A percentile compares a stretch with the other conserved stretches of the same genome.
Evolutionary conservation across 1,139 yeast species (phyloP).

Genomic region (Blastobotrys aristatus): DNA sequence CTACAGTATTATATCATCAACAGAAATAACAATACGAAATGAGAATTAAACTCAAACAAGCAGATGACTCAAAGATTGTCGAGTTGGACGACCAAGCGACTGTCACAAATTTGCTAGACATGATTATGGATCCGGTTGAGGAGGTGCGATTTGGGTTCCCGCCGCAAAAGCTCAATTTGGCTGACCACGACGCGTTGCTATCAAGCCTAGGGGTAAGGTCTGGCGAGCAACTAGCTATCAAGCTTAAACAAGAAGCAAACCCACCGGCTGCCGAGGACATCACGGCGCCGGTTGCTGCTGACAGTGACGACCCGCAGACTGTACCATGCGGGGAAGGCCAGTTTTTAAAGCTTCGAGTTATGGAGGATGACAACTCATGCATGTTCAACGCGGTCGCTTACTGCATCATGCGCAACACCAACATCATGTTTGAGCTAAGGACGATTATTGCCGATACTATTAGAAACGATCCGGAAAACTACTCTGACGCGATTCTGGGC

Average conservation of each 20-base stretch:
- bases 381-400: conserved; percentile 65
- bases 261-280: not conserved
- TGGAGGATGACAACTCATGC: conserved; percentile 79
- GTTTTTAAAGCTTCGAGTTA: conserved; percentile 49
- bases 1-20: not conserved
- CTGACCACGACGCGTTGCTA: conserved; percentile 27
- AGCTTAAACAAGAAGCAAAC: not conserved
- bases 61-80: conserved; percentile 22
- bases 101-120: conserved; percentile 26
- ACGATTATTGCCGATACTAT: conserved; percentile 46
- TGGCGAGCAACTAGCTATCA: conserved; percentile 55
- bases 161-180: conserved; percentile 43
- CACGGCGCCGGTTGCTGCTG: not conserved
- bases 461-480: conserved; percentile 41
- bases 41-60: conserved; percentile 28
- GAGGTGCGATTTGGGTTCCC: conserved; percentile 56
- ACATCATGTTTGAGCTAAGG: conserved; percentile 44
- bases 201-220: conserved; percentile 43
- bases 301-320: conserved; percentile 7
- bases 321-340: conserved; percentile 23
- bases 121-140: conserved; percentile 15
- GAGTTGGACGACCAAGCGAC: conserved; percentile 27
- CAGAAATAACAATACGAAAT: conserved; percentile 20
- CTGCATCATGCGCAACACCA: conserved; percentile 42
- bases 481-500: conserved; percentile 58